These are phyloP conservation scores for Colletotrichum sublineola DNA, from an alignment of 2,329 filamentous ascomycete species.

Conservation along the genomic window DNA sequence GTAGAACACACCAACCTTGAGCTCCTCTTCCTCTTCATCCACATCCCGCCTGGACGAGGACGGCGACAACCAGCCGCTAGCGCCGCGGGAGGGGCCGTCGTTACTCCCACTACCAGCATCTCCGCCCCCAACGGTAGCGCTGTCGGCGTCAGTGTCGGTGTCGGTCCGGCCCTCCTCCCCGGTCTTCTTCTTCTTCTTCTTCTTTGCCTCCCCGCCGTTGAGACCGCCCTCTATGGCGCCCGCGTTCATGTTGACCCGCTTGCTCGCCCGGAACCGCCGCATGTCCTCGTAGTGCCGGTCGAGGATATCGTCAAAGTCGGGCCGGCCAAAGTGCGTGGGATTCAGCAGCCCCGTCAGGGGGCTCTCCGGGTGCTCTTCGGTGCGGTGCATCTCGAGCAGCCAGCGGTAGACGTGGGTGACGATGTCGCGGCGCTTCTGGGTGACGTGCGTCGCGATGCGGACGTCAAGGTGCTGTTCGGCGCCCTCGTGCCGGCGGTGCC, in stretches of 20 bases:
- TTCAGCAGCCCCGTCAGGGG: slow-evolving; percentile 67
- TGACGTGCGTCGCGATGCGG: slow-evolving; percentile 69
- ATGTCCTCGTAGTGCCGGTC: slow-evolving; percentile 68
- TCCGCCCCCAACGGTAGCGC: neutral
- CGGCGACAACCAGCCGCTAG: neutral
- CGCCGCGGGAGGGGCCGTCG: neutral
- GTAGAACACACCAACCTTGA: slow-evolving; percentile 69
- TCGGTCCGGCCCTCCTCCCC: neutral
- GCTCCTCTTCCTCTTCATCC: slow-evolving; percentile 49
- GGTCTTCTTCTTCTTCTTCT: neutral
- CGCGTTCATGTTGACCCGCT: slow-evolving; percentile 39
- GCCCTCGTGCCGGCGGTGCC: slow-evolving; percentile 54
- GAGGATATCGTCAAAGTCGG: slow-evolving; percentile 66
- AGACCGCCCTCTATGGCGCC: slow-evolving; percentile 22
- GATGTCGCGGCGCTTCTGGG: slow-evolving; percentile 66
- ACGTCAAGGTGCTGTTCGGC: slow-evolving; percentile 61
- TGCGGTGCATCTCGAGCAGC: slow-evolving; percentile 69
- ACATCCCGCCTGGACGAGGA: slow-evolving; percentile 4
- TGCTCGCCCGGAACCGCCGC: slow-evolving; percentile 52
- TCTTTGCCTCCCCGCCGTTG: slow-evolving; percentile 2
- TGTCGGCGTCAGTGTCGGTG: neutral
- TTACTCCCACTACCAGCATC: neutral
- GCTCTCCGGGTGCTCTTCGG: slow-evolving; percentile 62
- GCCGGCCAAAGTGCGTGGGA: slow-evolving; percentile 66
- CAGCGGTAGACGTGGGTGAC: slow-evolving; percentile 68